Conservation (phyloP, 2,329 filamentous ascomycete genomes). For the Chaetomiaceae sp. region DNA sequence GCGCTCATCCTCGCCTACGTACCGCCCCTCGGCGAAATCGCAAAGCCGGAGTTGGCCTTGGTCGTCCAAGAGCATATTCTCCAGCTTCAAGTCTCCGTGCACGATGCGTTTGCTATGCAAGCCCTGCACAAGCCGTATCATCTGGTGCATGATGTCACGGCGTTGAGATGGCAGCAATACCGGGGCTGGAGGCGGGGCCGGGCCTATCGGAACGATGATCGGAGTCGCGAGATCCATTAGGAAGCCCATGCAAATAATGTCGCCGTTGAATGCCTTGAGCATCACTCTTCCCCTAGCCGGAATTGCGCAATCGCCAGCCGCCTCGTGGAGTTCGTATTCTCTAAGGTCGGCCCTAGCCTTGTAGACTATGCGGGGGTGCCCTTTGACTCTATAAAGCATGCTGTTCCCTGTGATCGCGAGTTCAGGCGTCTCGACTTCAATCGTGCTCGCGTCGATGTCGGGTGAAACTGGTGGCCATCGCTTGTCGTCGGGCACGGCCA, state of each 20-base stretch:
- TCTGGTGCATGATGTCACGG: slow-evolving; percentile 7
- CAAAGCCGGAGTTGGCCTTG: slow-evolving; percentile 5
- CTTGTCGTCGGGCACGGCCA: neutral
- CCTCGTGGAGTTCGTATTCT: slow-evolving; percentile 5
- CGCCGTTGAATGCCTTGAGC: neutral
- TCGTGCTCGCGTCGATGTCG: neutral
- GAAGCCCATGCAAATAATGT: neutral
- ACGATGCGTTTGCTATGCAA: slow-evolving; percentile 8
- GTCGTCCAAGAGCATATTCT: slow-evolving; percentile 8
- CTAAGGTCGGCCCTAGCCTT: neutral
- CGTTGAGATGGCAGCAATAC: neutral
- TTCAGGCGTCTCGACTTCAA: neutral
- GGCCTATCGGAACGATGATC: neutral
- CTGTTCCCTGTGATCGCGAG: neutral
- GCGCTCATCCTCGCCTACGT: neutral
- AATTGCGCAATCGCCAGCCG: slow-evolving; percentile 3
- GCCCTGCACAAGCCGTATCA: neutral
- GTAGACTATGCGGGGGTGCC: neutral
- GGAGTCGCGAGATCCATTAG: slow-evolving; percentile 7
- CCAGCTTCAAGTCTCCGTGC: slow-evolving; percentile 1
- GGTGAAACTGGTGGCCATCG: neutral
- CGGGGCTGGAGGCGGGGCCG: neutral
- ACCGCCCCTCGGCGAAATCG: slow-evolving; percentile 8
- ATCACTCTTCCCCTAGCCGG: neutral
- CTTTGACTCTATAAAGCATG: neutral